Base-by-base conservation (phyloP, 192 early-diverging fungal genomes). In the Coemansia sp. region DNA sequence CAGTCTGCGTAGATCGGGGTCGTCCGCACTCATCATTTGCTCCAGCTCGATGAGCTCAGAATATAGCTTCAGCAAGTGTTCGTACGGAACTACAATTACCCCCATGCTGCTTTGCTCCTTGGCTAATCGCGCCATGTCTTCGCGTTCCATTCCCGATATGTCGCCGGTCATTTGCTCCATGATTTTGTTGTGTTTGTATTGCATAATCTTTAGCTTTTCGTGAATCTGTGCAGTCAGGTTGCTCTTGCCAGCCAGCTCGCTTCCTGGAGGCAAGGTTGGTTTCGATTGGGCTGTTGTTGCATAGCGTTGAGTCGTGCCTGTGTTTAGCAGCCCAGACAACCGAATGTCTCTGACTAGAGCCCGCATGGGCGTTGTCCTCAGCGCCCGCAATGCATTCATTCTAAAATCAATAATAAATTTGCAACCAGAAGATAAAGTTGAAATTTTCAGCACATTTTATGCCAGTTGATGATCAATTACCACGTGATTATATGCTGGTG, bases 1-100 rank as follows among this genome's bases (percentile, higher is more conserved):
- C 75, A 93, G 75, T 14, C 69, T 69, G 22, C 81, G 60, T 47
- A 90, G 65, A 37, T 47, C 50, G 26, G 56, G 23, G 37, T 70
- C 65, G 5, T 73, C 60, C 7, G 66, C 68, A 21, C 62, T 60
- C 15, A 76, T 68, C 68, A 75, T 73, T 52, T 78, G 73, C 47
- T 81, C 69, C 25, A 82, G 57, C 57, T 82, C 72, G 2, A 46
- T 25, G 2, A 82, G 75, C 65, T 82, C 79, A 4, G 47, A 37
- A 26, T 77, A 76, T 5, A 64, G 68, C 55, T 71, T 37, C 52
- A 73, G 28, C 11, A 82, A 53, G 6, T 64, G 68, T 10, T 26
- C 57, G 46, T 74, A 76, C 28, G 71, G 80, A 0, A n/a, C 14
- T 2, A 74, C 71, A 2, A 76, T 46, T 3, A 55, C 55, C 1